These are phyloP conservation scores for Leucogyrophana mollusca DNA, from an alignment of 768 basidiomycete genomes.

Conservation along the genomic window DNA sequence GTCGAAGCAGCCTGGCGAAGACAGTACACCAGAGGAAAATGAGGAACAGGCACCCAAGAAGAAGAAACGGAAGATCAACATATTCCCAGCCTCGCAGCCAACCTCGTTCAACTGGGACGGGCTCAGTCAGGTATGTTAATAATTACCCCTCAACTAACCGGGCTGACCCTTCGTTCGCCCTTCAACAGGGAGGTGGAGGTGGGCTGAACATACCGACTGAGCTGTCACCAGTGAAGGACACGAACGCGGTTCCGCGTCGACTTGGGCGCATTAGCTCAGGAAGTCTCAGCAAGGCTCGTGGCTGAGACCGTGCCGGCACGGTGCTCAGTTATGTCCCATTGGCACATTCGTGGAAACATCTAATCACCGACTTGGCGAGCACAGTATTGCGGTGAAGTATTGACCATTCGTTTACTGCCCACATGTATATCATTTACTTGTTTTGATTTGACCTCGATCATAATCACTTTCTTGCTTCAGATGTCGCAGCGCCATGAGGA, in stretches of 20 bases:
- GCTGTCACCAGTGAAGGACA: slow-evolving; percentile 65
- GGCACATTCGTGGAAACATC: no score
- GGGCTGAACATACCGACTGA: slow-evolving; percentile 63
- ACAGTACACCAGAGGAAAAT: slow-evolving; percentile 14
- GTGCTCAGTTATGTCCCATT: no score
- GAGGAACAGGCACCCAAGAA: slow-evolving; percentile 45
- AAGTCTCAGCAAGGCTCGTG: slow-evolving; percentile 4
- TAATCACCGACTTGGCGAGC: no score
- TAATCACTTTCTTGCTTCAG: no score
- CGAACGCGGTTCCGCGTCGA: slow-evolving; percentile 48
- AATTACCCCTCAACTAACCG: slow-evolving; percentile 1
- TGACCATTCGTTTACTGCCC: no score
- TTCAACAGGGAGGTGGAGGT: slow-evolving; percentile 31
- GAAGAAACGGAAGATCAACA: slow-evolving; percentile 69
- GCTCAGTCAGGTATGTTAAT: slow-evolving; percentile 33
- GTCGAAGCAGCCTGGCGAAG: slow-evolving; percentile 11
- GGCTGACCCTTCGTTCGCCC: not conserved
- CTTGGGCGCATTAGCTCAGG: slow-evolving; percentile 25
- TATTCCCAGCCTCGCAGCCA: slow-evolving; percentile 47
- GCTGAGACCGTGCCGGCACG: no score
- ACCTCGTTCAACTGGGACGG: slow-evolving; percentile 46
- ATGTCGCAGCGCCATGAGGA: no score
- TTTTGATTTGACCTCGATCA: no score
- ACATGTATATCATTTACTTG: no score
- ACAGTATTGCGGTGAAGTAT: no score